These are phyloP conservation scores for Xylaria sp. DNA, from an alignment of 2,329 filamentous ascomycete species.

Conservation along the genomic window DNA sequence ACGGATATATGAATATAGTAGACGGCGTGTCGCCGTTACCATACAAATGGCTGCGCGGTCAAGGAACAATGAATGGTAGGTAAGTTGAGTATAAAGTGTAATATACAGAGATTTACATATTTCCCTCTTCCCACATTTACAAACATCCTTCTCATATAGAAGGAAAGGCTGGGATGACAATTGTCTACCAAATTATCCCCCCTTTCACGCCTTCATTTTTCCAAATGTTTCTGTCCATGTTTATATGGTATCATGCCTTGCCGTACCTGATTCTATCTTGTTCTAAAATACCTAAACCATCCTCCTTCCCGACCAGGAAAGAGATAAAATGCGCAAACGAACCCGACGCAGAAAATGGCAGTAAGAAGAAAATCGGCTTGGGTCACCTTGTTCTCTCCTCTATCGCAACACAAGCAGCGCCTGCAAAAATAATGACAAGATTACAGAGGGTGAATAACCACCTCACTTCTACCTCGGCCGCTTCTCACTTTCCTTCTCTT, in stretches of 20 bases:
- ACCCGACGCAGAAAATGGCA: neutral
- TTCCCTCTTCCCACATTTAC: neutral
- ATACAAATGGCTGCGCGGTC: too few species aligned
- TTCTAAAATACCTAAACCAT: slow-evolving; percentile 16
- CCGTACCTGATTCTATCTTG: slow-evolving; percentile 27
- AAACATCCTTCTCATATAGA: neutral
- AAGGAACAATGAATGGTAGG: too few species aligned
- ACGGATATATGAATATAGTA: too few species aligned
- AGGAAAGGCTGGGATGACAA: too few species aligned
- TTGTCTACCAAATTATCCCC: too few species aligned
- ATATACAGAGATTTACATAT: neutral
- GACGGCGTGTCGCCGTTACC: too few species aligned
- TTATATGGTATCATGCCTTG: slow-evolving; percentile 22
- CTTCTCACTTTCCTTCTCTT: slow-evolving; percentile 24
- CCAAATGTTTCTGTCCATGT: slow-evolving; percentile 15
- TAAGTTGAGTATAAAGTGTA: too few species aligned
- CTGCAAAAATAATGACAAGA: neutral
- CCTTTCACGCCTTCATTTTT: neutral
- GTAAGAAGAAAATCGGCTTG: neutral
- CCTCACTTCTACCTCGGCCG: slow-evolving; percentile 27
- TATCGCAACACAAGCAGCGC: neutral
- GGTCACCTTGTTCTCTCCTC: neutral
- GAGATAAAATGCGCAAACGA: neutral
- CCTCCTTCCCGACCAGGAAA: neutral
- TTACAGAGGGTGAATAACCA: slow-evolving; percentile 12